A percentile compares a stretch with the other conserved stretches of the same genome.
phyloP scores from a whole-genome alignment of 2,329 filamentous ascomycete genomes.

The Ophiostoma sp. region DNA sequence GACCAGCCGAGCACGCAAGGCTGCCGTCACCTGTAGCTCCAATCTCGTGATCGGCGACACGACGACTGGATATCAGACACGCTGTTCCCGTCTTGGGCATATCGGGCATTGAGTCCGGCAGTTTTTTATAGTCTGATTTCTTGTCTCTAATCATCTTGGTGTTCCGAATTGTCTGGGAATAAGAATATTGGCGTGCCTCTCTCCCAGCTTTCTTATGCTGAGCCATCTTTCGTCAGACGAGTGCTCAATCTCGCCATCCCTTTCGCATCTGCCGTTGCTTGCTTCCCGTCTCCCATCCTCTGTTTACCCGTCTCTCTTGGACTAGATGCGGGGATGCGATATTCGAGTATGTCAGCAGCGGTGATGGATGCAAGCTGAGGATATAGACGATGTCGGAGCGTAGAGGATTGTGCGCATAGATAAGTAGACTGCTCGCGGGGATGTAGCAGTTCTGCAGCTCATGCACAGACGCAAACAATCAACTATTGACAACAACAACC shows the following conservation, averaged over 20 bases:
- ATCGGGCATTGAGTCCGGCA: background rate
- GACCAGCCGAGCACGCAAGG: constrained; percentile 20
- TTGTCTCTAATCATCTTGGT: background rate
- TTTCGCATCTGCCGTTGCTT: background rate
- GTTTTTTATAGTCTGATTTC: background rate
- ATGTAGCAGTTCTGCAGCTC: too few species aligned
- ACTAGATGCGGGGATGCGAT: background rate
- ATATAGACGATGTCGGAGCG: background rate
- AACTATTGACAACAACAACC: too few species aligned
- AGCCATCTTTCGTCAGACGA: background rate
- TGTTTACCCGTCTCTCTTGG: background rate
- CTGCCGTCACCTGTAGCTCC: constrained; percentile 19
- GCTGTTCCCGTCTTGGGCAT: background rate
- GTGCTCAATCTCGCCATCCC: background rate
- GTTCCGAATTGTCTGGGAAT: background rate
- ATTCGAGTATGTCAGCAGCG: background rate
- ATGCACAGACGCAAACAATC: too few species aligned
- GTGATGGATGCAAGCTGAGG: background rate
- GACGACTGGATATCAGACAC: background rate
- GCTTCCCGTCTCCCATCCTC: background rate
- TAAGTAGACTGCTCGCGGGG: background rate
- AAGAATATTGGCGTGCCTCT: background rate
- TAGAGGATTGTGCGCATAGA: background rate
- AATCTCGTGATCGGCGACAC: constrained; percentile 17
- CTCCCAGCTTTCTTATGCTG: background rate